Conservation (phyloP, 208 protist species). For the Wallacemonas sp. region DNA sequence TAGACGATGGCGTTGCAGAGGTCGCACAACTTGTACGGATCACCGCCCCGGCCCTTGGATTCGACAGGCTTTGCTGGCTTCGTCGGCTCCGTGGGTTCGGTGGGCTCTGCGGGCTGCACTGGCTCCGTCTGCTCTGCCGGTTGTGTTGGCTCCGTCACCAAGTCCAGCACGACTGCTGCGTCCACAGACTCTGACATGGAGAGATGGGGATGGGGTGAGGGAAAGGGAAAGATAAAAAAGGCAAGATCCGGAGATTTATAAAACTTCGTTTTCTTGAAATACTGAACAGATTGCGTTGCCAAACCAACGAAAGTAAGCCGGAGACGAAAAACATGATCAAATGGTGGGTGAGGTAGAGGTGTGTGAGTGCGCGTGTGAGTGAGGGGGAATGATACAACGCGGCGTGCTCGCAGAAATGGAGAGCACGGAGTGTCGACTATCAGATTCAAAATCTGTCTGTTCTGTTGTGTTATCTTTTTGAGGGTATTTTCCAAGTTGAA, state of each 20-base stretch:
- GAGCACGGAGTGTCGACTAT: too few species aligned
- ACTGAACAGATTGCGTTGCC: too few species aligned
- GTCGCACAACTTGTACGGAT: constrained; percentile 34
- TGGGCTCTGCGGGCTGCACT: too few species aligned
- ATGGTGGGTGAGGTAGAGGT: too few species aligned
- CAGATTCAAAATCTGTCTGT: too few species aligned
- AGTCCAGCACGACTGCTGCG: not conserved
- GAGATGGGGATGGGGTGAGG: constrained; percentile 1
- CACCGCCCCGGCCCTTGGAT: not conserved
- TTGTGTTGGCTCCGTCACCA: not conserved
- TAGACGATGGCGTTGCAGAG: constrained; percentile 45
- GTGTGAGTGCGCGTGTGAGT: not conserved
- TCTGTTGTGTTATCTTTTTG: too few species aligned
- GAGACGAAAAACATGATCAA: too few species aligned
- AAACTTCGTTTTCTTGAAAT: too few species aligned
- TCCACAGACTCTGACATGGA: not conserved
- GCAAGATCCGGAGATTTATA: too few species aligned
- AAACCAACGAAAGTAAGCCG: not conserved
- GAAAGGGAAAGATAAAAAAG: constrained; percentile 19
- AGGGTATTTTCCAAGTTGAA: not conserved
- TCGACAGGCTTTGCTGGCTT: not conserved
- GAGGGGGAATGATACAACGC: not conserved
- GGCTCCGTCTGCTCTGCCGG: too few species aligned
- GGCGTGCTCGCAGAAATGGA: too few species aligned
- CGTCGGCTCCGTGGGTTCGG: too few species aligned